These are phyloP conservation scores for Astrocystis sublimbata DNA, from an alignment of 495 filamentous ascomycete species.

Conservation along the genomic window DNA sequence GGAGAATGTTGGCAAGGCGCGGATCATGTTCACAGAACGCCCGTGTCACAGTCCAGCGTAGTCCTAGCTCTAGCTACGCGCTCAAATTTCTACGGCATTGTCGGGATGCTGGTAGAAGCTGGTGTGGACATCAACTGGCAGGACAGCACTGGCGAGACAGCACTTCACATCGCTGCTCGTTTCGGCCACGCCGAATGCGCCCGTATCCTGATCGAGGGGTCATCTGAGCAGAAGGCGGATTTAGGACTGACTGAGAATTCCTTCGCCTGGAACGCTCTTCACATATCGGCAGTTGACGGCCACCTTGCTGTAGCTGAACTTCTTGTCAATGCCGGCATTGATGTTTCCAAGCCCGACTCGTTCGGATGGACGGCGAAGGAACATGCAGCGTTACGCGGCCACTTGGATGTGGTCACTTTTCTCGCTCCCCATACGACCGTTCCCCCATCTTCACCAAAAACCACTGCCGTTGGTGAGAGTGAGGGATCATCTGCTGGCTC, in stretches of 20 bases:
- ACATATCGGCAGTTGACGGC: conserved; percentile 88
- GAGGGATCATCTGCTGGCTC: conserved; percentile 40
- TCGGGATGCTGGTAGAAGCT: conserved; percentile 82
- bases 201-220: conserved; percentile 68
- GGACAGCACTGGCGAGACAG: conserved; percentile 89
- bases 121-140: conserved; percentile 94
- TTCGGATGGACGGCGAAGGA: conserved; percentile 96
- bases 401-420: conserved; percentile 72
- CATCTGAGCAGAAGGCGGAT: conserved; percentile 66
- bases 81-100: conserved; percentile 77
- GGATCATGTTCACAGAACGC: conserved; percentile 60
- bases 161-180: conserved; percentile 87
- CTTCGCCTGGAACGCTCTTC: conserved; percentile 91
- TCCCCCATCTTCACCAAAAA: conserved; percentile 13
- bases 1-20: conserved; percentile 72
- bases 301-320: conserved; percentile 66
- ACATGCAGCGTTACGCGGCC: conserved; percentile 86
- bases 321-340: conserved; percentile 73
- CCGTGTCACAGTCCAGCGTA: conserved; percentile 82
- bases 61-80: conserved; percentile 85
- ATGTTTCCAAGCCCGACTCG: conserved; percentile 69
- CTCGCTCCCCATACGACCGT: conserved; percentile 46
- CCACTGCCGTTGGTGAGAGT: conserved; percentile 24
- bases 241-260: conserved; percentile 77
- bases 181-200: conserved; percentile 84